Evolutionary conservation across 2,329 filamentous ascomycete genomes (phyloP).

Genomic region (Magnaporthales sp.): DNA sequence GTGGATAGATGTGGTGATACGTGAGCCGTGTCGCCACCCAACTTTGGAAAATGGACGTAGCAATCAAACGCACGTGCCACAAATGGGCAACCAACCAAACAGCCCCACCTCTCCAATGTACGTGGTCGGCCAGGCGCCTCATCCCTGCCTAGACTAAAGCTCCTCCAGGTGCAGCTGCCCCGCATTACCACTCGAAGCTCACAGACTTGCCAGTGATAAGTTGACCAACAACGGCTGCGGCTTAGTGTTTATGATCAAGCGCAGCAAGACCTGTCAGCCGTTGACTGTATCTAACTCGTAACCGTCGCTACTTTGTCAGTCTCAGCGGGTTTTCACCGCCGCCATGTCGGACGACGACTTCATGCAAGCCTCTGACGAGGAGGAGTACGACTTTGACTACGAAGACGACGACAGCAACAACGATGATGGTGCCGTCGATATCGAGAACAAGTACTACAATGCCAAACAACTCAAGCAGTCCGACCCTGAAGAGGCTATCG

Average conservation of each 20-base stretch:
- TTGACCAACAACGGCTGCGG: neutral
- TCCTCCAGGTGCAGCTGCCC: neutral
- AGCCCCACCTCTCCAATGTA: neutral
- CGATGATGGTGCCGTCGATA: conserved; percentile 79
- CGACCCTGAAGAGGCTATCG: conserved; percentile 80
- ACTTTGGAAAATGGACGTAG: neutral
- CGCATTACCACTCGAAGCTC: neutral
- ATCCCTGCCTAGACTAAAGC: neutral
- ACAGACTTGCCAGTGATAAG: neutral
- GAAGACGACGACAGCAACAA: conserved; percentile 85
- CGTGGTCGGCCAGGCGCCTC: neutral
- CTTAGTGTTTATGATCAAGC: neutral
- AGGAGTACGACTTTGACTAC: conserved; percentile 97
- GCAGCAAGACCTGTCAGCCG: neutral
- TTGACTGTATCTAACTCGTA: neutral
- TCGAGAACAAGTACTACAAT: conserved; percentile 99
- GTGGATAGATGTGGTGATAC: neutral
- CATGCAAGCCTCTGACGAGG: conserved; percentile 85
- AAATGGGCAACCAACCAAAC: neutral
- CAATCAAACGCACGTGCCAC: neutral
- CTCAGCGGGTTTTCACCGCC: conserved; percentile 9
- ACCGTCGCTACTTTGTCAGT: neutral
- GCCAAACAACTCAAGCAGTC: conserved; percentile 91
- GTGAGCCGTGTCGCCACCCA: neutral
- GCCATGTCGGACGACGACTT: conserved; percentile 84